phyloP scores from a whole-genome alignment of 805 yeast genomes.

The Zygotorulaspora sp. region DNA sequence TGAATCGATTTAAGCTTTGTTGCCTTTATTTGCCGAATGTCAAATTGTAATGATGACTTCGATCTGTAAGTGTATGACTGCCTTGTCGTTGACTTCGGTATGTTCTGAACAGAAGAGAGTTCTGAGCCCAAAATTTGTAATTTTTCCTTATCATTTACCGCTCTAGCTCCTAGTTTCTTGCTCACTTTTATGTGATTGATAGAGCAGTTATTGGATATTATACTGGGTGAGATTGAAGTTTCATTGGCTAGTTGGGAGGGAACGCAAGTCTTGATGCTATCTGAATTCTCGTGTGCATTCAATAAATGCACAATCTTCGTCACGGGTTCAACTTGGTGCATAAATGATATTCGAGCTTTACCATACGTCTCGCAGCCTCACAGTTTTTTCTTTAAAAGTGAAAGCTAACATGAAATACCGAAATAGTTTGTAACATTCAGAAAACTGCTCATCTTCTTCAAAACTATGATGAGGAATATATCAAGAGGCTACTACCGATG shows the following conservation, averaged over 20 bases:
- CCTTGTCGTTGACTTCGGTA: neutral
- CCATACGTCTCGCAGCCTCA: too few relatives aligned
- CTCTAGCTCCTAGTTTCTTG: neutral
- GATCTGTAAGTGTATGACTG: constrained; percentile 3
- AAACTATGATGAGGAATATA: too few relatives aligned
- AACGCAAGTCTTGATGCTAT: neutral
- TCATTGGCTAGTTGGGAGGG: neutral
- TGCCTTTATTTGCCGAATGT: constrained; percentile 11
- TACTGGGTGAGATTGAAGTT: neutral
- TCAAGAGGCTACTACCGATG: too few relatives aligned
- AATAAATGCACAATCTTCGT: constrained; percentile 8
- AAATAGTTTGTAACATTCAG: too few relatives aligned
- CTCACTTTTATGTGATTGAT: too few relatives aligned
- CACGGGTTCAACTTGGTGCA: constrained; percentile 5
- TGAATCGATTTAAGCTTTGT: constrained; percentile 4
- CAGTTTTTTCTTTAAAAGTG: neutral
- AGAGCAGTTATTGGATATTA: neutral
- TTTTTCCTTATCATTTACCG: neutral
- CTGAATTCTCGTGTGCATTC: constrained; percentile 2
- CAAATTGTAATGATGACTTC: constrained; percentile 17
- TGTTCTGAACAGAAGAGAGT: neutral
- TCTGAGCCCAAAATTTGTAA: neutral
- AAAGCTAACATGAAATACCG: too few relatives aligned
- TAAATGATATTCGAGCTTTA: neutral
- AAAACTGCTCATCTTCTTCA: too few relatives aligned